Evolutionary conservation across 176 grass and related monocot genomes (phyloP).

Genomic region (Typha latifolia): DNA sequence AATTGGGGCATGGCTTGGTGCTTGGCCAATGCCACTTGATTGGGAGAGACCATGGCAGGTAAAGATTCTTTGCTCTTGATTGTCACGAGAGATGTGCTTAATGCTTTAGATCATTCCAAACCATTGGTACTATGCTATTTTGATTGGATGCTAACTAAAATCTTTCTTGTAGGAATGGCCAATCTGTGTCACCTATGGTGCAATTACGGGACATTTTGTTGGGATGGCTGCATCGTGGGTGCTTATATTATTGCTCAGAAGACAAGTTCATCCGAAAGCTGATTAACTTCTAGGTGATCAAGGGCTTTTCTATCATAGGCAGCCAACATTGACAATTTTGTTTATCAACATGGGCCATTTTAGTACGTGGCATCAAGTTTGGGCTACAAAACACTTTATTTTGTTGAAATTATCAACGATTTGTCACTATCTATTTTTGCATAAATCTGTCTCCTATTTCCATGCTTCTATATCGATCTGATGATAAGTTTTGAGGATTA

Average conservation of each 20-base stretch:
- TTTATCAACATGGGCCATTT: no score
- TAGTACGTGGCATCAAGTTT: no score
- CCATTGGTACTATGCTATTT: neutral
- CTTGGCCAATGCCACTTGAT: slow-evolving; percentile 97
- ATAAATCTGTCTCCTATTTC: no score
- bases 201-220: slow-evolving; percentile 54
- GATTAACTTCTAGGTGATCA: slow-evolving; percentile 33
- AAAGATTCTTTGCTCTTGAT: slow-evolving; percentile 6
- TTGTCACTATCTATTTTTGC: no score
- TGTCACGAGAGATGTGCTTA: neutral
- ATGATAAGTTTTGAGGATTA: no score
- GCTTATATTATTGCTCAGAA: slow-evolving; percentile 31
- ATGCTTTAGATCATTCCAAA: neutral
- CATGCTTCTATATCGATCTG: no score
- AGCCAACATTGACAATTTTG: no score
- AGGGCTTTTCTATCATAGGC: no score
- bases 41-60: slow-evolving; percentile 97
- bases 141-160: neutral
- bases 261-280: slow-evolving; percentile 37
- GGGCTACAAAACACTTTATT: no score
- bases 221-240: slow-evolving; percentile 37
- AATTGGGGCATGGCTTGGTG: slow-evolving; percentile 83
- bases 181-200: slow-evolving; percentile 69
- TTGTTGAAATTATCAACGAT: no score
- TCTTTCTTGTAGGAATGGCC: slow-evolving; percentile 72